These are phyloP conservation scores for Nymphaea colorata DNA, from an alignment of 164 flowering plant genomes.

Conservation along the genomic window DNA sequence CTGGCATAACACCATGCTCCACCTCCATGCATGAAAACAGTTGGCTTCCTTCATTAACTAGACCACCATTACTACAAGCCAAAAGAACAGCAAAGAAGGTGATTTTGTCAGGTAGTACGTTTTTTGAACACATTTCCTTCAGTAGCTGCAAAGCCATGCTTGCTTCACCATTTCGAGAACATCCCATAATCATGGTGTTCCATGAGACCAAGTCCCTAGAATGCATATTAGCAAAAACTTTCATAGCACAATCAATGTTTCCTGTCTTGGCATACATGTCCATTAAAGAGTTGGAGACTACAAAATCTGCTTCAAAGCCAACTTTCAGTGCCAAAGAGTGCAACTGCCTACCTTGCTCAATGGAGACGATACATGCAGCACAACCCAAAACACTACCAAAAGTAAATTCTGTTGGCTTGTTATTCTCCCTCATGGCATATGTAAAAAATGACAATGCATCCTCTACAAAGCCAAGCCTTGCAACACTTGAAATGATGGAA, in stretches of 20 bases:
- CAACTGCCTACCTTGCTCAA: conserved; percentile 37
- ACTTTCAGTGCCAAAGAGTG: conserved; percentile 41
- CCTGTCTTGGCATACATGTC: conserved; percentile 48
- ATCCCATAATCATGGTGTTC: conserved; percentile 51
- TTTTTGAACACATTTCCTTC: conserved; percentile 19
- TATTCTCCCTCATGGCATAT: conserved; percentile 19
- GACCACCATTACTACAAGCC: conserved; percentile 41
- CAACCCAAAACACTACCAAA: conserved; percentile 35
- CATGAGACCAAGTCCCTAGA: conserved; percentile 44
- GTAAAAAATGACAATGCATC: conserved; percentile 35
- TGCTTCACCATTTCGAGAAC: conserved; percentile 32
- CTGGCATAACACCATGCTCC: conserved; percentile 29
- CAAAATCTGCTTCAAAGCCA: conserved; percentile 30
- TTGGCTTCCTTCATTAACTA: conserved; percentile 28
- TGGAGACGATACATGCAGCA: conserved; percentile 15
- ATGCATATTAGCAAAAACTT: conserved; percentile 24
- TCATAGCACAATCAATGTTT: conserved; percentile 22
- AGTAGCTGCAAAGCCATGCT: conserved; percentile 26
- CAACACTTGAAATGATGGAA: conserved; percentile 50
- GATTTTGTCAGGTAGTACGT: conserved; percentile 29
- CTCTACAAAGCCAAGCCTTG: conserved; percentile 24
- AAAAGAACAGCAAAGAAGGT: conserved; percentile 36
- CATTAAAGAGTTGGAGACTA: conserved; percentile 48
- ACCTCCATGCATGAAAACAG: conserved; percentile 40
- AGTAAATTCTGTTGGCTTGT: conserved; percentile 42